Percentiles rank a stretch among this genome's conserved stretches.
These are phyloP conservation scores for Diplotaxis tenuifolia DNA, from an alignment of 345 rosid species.

Conservation along the genomic window DNA sequence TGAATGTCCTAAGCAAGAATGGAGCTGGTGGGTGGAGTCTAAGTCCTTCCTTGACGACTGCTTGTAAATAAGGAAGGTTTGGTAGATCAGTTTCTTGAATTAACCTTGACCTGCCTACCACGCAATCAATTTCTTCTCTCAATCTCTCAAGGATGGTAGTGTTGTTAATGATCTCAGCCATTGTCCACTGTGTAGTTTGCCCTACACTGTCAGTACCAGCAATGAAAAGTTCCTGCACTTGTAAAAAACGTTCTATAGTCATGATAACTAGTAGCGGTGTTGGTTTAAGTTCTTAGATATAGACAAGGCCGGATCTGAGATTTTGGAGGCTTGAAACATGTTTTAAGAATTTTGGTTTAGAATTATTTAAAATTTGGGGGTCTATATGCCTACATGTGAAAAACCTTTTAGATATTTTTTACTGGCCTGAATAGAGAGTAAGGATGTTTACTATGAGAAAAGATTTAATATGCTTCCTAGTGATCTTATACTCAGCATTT, in stretches of 20 bases:
- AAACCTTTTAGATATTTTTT: too few species aligned
- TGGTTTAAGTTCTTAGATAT: neutral
- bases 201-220: slow-evolving; percentile 51
- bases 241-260: neutral
- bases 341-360: too few species aligned
- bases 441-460: slow-evolving; percentile 49
- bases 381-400: too few species aligned
- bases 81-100: too few species aligned
- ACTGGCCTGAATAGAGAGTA: too few species aligned
- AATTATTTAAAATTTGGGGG: too few species aligned
- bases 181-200: slow-evolving; percentile 50
- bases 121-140: too few species aligned
- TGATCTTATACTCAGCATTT: slow-evolving; percentile 49
- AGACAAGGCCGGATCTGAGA: too few species aligned
- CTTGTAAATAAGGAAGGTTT: too few species aligned
- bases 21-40: slow-evolving; percentile 56
- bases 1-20: slow-evolving; percentile 31
- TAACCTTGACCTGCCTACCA: too few species aligned
- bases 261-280: neutral
- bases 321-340: too few species aligned
- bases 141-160: too few species aligned
- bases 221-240: slow-evolving; percentile 45
- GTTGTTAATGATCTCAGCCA: slow-evolving; percentile 57
- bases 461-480: slow-evolving; percentile 58
- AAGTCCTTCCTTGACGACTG: slow-evolving; percentile 58